Evolutionary conservation across 257 asterid species (phyloP).

Genomic region (Ilex asprella): DNA sequence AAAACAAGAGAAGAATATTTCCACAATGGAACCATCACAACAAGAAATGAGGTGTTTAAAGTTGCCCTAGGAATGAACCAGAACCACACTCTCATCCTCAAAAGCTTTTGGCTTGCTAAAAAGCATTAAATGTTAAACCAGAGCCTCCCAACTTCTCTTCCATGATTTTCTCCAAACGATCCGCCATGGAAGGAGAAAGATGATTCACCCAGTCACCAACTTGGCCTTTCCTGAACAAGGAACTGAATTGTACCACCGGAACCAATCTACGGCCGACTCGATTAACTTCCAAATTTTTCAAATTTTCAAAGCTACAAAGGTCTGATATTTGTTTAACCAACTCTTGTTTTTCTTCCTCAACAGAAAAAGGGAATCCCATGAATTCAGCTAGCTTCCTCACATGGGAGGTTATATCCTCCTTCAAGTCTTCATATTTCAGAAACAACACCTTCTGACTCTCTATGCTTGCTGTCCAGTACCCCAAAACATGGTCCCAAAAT

Average conservation of each 20-base stretch:
- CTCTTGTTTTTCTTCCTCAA: constrained; percentile 1
- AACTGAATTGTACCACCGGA: not conserved
- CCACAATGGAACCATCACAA: too few species aligned
- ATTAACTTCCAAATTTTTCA: constrained; percentile 11
- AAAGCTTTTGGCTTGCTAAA: too few species aligned
- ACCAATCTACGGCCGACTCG: not conserved
- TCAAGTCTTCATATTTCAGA: constrained; percentile 8
- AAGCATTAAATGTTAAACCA: constrained; percentile 4
- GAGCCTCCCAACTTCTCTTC: constrained; percentile 11
- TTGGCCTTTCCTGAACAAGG: constrained; percentile 12
- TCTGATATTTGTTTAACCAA: constrained; percentile 4
- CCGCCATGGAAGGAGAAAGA: constrained; percentile 12
- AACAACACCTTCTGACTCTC: constrained; percentile 5
- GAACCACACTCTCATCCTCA: too few species aligned
- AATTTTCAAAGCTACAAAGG: constrained; percentile 4
- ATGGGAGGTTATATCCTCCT: not conserved
- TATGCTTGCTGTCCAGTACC: not conserved
- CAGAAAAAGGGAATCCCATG: not conserved
- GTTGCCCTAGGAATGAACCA: too few species aligned
- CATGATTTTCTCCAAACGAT: constrained; percentile 5
- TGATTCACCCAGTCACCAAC: constrained; percentile 19
- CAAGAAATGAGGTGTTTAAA: too few species aligned
- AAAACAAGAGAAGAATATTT: too few species aligned
- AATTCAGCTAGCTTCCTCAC: constrained; percentile 8
- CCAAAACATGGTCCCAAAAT: too few species aligned